Evolutionary conservation across 768 basidiomycete genomes (phyloP), one percentile per base, ranked within the genome.

Genomic region (Cyclocybe cylindracea): DNA sequence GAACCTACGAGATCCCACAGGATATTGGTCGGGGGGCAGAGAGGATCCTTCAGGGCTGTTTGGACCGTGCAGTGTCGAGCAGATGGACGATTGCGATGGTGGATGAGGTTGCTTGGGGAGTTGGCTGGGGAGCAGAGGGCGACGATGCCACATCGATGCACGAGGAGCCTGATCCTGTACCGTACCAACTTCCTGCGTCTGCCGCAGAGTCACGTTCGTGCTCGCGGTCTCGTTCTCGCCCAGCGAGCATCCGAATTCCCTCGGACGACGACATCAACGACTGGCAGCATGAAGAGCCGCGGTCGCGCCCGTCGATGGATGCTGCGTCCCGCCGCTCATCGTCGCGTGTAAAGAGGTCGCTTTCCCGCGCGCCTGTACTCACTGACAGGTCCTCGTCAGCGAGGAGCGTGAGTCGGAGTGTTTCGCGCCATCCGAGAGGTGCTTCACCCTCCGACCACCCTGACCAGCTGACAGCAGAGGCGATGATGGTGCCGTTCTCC

Each of bases 1-100:
- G 88, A 55, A 78, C 70, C 2, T 91, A 82, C 61, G 78, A 82
- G 3, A 71, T 84, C 53, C 86, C 84, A 6, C 56, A 66, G 31
- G 75, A 72, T 35, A 77, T 87, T 52, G 79, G 85, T 5, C 78
- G 77, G 42, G 82, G 83, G 7, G 84, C 85, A 2, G 82, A 85
- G 62, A 78, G 78, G 40, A 84, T 95, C 7, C 74, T 98, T 37
- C 71, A 72, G 41, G 95, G 95, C 1, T 97, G 94, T 64, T 72
- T 98, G 19, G 83, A 91, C 51, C 78, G 76, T 29, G 78, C 82
- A 29, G 74, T 84, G 9, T 57, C 66, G 0, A 73, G 72, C 18
- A 79, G 95, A 4, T 96, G 92, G 94, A 82, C 79, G n/a, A 85
- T 94, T 53, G 77, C 78, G 6, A 83, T 83, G 73, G 85, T 97